Base-by-base conservation (phyloP, 2,329 filamentous ascomycete genomes). In the Macrophomina phaseolina region DNA sequence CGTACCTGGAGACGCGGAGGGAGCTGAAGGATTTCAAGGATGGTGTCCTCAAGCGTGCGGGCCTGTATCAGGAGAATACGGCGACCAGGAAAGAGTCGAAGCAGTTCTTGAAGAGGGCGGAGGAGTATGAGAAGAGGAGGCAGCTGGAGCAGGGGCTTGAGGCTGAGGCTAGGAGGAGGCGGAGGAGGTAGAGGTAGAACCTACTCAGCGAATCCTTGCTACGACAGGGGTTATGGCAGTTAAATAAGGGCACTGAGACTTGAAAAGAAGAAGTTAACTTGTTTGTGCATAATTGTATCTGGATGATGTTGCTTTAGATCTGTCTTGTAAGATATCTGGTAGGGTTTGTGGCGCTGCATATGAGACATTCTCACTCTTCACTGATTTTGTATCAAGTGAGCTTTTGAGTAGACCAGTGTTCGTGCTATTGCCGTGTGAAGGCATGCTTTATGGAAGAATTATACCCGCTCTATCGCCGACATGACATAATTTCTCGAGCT, bases 111-210 rank as follows among this genome's bases (percentile, higher is more conserved):
- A 45, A 52, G 8, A 38, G 14, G 38, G 68, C 66, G 28, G 51
- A 61, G 52, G 45, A 53, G 28, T 68, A 67, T 32, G 69, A 70
- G 66, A 61, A 62, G 46, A 52, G 58, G 66, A 46, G 46, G 36
- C 42, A 42, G 64, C 32, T 28, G 36, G 53, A 67, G 61, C 48
- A 53, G 55, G 45, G 38, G 52, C 30, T 49, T 30, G 53, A 66
- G 16, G n/a, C n/a, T 32, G 53, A 53, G 23, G 6, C 14, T 9
- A 32, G 23, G 8, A 49, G 45, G 12, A 42, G 42, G 42, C 38
- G 64, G 9, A 45, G 30, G 36, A 46, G 36, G 18, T 65, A 56
- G 46, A 49, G 4, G 1, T 11, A 46, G 11, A 16, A 46, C 8
- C 23, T 28, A 4, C 28, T 11, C 12, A 14, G 23, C 12, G 32